phyloP scores from a whole-genome alignment of 2,329 filamentous ascomycete species.

The Aureobasidium sp. region DNA sequence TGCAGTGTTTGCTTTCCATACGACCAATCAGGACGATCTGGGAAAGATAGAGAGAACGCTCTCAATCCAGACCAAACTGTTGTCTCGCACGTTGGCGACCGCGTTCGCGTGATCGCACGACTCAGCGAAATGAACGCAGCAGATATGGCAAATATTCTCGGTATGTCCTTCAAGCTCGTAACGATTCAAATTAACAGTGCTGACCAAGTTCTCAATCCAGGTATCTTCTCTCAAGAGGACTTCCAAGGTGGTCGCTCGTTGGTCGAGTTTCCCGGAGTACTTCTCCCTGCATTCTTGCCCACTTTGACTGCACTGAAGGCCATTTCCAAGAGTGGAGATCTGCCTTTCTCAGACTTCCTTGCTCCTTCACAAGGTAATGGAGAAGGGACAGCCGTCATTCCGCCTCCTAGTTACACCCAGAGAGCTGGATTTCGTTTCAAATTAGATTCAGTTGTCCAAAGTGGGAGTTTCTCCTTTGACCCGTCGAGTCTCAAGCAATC shows the following conservation, averaged over 20 bases:
- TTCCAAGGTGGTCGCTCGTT: constrained; percentile 24
- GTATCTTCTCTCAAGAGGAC: neutral
- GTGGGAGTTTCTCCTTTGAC: constrained; percentile 18
- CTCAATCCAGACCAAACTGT: neutral
- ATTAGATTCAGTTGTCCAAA: constrained; percentile 23
- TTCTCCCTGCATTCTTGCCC: constrained; percentile 50
- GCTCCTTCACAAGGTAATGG: constrained; percentile 17
- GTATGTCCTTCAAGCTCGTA: neutral
- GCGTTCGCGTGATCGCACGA: constrained; percentile 17
- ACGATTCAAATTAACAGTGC: too few relatives aligned
- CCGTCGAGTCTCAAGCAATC: constrained; percentile 18
- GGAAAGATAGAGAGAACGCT: neutral
- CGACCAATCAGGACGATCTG: constrained; percentile 11
- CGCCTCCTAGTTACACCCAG: constrained; percentile 45
- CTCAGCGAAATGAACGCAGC: neutral
- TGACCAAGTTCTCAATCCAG: neutral
- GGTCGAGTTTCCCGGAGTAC: constrained; percentile 54
- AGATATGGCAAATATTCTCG: neutral
- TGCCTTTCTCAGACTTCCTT: constrained; percentile 26
- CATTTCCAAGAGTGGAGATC: constrained; percentile 31
- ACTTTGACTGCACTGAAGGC: constrained; percentile 49
- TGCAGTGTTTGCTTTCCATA: constrained; percentile 18
- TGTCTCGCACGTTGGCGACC: neutral
- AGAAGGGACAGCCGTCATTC: constrained; percentile 22
- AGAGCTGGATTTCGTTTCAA: constrained; percentile 43